Percentiles rank a stretch among this genome's conserved stretches.
Conservation (phyloP, 805 yeast species). For the Candida peoriensis region DNA sequence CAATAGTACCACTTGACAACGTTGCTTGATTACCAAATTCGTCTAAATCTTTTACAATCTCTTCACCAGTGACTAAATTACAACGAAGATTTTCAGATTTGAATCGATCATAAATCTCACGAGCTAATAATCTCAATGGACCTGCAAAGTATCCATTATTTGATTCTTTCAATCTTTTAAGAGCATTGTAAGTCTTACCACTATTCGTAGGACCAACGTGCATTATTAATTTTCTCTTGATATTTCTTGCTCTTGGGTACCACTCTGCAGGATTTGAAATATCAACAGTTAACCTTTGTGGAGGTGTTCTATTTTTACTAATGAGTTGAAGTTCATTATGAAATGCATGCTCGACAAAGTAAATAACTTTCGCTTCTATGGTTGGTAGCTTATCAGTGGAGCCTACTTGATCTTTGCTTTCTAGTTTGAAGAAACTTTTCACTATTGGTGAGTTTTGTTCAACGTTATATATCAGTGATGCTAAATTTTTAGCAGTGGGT, state of each 20-base stretch:
- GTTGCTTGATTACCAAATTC: constrained; percentile 67
- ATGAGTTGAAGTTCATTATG: constrained; percentile 2
- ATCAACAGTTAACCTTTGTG: constrained; percentile 30
- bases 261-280: constrained; percentile 63
- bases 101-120: constrained; percentile 86
- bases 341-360: constrained; percentile 11
- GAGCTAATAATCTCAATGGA: constrained; percentile 82
- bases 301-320: constrained; percentile 10
- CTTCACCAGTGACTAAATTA: constrained; percentile 94
- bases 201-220: constrained; percentile 98
- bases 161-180: constrained; percentile 59
- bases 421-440: not conserved
- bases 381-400: not conserved
- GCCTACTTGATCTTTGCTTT: not conserved
- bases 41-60: constrained; percentile 68
- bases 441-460: not conserved
- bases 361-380: constrained; percentile 3
- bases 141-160: constrained; percentile 89
- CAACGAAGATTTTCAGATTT: constrained; percentile 62
- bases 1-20: constrained; percentile 84
- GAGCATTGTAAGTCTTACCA: constrained; percentile 87
- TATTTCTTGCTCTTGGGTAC: constrained; percentile 80
- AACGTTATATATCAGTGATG: constrained; percentile 1
- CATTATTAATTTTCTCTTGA: constrained; percentile 76
- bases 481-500: constrained; percentile 5